Conservation (phyloP, 306 rosid genomes). For the Biancaea sappan region DNA sequence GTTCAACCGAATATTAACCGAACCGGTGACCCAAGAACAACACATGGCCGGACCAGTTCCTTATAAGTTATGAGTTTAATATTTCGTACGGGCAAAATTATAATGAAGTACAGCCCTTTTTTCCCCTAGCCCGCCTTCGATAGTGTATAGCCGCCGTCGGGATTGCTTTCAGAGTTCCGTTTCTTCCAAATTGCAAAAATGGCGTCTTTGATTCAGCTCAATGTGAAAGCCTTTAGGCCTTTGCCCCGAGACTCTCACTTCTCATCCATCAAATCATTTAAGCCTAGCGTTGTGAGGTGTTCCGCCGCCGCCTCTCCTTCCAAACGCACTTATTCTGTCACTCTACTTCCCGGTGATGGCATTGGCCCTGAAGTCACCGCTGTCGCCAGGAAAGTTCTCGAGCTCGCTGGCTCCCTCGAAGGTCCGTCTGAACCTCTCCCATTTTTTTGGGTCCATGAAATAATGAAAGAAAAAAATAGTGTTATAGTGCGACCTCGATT, state of each 20-base stretch:
- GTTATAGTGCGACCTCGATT: neutral
- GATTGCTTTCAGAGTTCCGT: neutral
- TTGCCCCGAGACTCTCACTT: slow-evolving; percentile 7
- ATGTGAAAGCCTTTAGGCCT: slow-evolving; percentile 28
- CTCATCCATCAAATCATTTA: slow-evolving; percentile 13
- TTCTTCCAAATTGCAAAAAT: slow-evolving; percentile 15
- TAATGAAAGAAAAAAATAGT: neutral
- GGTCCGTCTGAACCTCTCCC: slow-evolving; percentile 38
- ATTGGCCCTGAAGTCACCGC: slow-evolving; percentile 90
- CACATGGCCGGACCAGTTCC: no score
- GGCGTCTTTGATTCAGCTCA: slow-evolving; percentile 60
- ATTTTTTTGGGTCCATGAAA: slow-evolving; percentile 1
- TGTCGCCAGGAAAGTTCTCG: slow-evolving; percentile 80
- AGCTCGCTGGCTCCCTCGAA: slow-evolving; percentile 65
- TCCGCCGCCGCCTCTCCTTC: slow-evolving; percentile 53
- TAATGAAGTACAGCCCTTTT: no score
- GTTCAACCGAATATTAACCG: no score
- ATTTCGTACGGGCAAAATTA: no score
- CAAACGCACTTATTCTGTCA: slow-evolving; percentile 63
- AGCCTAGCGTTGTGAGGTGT: slow-evolving; percentile 44
- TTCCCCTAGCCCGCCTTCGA: no score
- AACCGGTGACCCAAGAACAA: no score
- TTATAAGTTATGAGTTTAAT: no score
- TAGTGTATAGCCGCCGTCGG: neutral
- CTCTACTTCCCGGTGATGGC: slow-evolving; percentile 92